Conservation (phyloP, 768 basidiomycete genomes). For the Podaxis pistillaris region DNA sequence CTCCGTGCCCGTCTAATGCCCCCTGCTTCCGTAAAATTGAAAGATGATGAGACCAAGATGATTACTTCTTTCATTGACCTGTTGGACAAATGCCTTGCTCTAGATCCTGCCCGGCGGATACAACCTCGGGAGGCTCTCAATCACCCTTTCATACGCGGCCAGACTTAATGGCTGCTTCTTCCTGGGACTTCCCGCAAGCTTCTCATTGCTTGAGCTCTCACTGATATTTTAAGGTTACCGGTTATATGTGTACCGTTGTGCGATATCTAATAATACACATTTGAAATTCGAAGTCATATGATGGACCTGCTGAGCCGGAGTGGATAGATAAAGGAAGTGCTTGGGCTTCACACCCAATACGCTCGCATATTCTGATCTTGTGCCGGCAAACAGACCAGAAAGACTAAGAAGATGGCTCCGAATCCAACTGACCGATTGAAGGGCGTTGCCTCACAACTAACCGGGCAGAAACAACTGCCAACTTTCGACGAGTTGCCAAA, state of each 20-base stretch:
- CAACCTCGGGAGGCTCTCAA: constrained; percentile 87
- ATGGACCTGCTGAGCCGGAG: not conserved
- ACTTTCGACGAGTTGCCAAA: constrained; percentile 37
- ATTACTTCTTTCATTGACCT: constrained; percentile 82
- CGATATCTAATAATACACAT: not conserved
- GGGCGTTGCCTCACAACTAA: constrained; percentile 28
- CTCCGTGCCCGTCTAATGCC: constrained; percentile 82
- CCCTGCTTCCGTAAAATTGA: constrained; percentile 70
- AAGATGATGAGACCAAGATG: constrained; percentile 86
- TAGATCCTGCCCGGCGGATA: constrained; percentile 85
- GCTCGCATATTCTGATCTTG: not conserved
- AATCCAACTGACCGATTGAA: constrained; percentile 24
- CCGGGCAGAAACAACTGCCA: constrained; percentile 22
- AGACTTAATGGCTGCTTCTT: not conserved
- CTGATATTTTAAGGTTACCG: not conserved
- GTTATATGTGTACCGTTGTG: constrained; percentile 4
- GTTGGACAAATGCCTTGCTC: constrained; percentile 83
- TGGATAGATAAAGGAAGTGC: not conserved
- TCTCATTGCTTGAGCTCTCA: not conserved
- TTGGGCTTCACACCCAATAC: not conserved
- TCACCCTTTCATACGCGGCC: constrained; percentile 78
- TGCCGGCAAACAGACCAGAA: not conserved
- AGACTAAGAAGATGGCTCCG: constrained; percentile 22
- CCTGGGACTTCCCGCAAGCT: not conserved
- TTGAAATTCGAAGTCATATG: not conserved